A percentile compares a stretch with the other conserved stretches of the same genome.
phyloP scores from a whole-genome alignment of 1,284 basidiomycete genomes.

The Cryptococcus sp. region DNA sequence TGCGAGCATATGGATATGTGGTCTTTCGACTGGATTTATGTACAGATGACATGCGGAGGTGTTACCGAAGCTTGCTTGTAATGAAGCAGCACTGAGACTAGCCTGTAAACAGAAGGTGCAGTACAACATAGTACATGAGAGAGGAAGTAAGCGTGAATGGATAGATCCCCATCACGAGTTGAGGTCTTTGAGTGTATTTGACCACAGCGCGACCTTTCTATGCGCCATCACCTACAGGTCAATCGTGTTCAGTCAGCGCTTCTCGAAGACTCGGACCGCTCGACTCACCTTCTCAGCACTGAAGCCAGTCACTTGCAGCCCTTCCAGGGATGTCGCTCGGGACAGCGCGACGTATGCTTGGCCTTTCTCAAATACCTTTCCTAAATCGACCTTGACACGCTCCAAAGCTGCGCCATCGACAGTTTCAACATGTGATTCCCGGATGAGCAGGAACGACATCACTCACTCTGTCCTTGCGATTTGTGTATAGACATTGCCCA shows the following conservation, averaged over 20 bases:
- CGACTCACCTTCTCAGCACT: slow-evolving; percentile 70
- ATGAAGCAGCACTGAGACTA: too few species aligned
- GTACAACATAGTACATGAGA: too few species aligned
- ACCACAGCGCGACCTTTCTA: slow-evolving; percentile 52
- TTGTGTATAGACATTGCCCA: slow-evolving; percentile 97
- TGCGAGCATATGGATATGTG: too few species aligned
- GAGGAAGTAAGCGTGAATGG: too few species aligned
- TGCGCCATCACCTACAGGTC: slow-evolving; percentile 67
- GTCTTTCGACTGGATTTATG: too few species aligned
- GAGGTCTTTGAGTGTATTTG: slow-evolving; percentile 30
- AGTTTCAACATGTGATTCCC: not conserved
- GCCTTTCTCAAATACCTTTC: slow-evolving; percentile 77
- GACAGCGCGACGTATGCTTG: slow-evolving; percentile 91
- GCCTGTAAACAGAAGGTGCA: too few species aligned
- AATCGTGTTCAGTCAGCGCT: slow-evolving; percentile 1
- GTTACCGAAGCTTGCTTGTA: not conserved
- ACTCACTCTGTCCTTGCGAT: slow-evolving; percentile 77
- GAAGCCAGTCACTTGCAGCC: slow-evolving; percentile 88
- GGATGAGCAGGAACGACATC: not conserved
- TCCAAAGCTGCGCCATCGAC: slow-evolving; percentile 38
- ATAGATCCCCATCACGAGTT: slow-evolving; percentile 4
- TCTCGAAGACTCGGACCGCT: not conserved
- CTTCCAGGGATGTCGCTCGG: slow-evolving; percentile 86
- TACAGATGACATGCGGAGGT: too few species aligned
- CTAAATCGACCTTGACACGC: slow-evolving; percentile 55